Evolutionary conservation across 1,284 basidiomycete genomes (phyloP).

Genomic region (Trametes hirsuta): DNA sequence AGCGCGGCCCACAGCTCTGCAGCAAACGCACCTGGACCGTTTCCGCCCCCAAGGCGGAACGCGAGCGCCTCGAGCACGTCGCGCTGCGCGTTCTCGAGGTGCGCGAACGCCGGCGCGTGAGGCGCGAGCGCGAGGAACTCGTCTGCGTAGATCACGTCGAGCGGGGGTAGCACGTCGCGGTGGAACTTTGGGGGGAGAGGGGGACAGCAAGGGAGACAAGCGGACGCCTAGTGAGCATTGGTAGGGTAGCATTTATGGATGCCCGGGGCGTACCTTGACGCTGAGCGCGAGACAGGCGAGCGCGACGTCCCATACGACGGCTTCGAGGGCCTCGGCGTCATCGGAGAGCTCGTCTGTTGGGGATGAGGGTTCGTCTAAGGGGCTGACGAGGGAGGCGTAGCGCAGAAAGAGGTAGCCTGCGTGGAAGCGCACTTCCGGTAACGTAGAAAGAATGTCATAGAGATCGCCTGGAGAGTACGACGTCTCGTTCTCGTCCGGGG

Average conservation of each 20-base stretch:
- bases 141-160: constrained; percentile 50
- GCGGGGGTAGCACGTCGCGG: constrained; percentile 61
- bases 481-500: constrained; percentile 12
- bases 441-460: constrained; percentile 53
- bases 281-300: constrained; percentile 58
- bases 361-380: constrained; percentile 12
- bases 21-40: constrained; percentile 54
- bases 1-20: constrained; percentile 61
- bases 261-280: constrained; percentile 49
- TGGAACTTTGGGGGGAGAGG: constrained; percentile 46
- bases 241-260: neutral
- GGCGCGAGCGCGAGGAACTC: constrained; percentile 55
- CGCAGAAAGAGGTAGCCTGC: constrained; percentile 59
- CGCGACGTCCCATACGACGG: constrained; percentile 55
- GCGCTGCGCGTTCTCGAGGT: constrained; percentile 62
- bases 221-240: neutral
- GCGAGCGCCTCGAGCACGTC: constrained; percentile 53
- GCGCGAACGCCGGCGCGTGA: constrained; percentile 44
- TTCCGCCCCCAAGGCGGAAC: constrained; percentile 52
- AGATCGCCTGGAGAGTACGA: constrained; percentile 40
- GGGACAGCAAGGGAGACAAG: neutral
- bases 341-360: constrained; percentile 7
- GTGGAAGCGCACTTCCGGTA: constrained; percentile 61
- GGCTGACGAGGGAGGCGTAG: constrained; percentile 46
- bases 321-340: constrained; percentile 37